A percentile compares a stretch with the other conserved stretches of the same genome.
These are phyloP conservation scores for Moesziomyces parantarcticus DNA, from an alignment of 1,284 basidiomycete genomes.

Conservation along the genomic window DNA sequence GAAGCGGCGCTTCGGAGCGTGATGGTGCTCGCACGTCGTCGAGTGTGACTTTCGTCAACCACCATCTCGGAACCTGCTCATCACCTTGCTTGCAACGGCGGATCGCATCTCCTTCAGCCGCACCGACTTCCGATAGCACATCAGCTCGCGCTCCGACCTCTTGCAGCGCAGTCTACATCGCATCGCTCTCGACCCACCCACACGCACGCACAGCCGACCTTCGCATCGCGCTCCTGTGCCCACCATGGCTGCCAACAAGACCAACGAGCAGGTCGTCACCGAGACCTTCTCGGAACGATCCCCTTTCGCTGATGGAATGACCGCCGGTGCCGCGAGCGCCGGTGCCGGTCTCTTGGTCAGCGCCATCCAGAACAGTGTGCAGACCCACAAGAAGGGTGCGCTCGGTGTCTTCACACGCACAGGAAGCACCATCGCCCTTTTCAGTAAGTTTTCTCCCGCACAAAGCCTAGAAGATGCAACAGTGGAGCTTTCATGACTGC, in stretches of 20 bases:
- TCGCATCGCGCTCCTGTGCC: background rate
- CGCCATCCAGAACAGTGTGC: constrained; percentile 64
- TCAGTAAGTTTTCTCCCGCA: constrained; percentile 69
- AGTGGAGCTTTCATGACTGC: no score
- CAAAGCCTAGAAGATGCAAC: background rate
- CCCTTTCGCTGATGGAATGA: constrained; percentile 55
- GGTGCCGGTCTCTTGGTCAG: constrained; percentile 61
- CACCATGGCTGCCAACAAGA: constrained; percentile 35
- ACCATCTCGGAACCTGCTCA: background rate
- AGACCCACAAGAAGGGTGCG: constrained; percentile 81
- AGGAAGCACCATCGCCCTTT: constrained; percentile 82
- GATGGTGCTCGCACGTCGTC: background rate
- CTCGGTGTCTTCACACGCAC: constrained; percentile 83
- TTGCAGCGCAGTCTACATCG: background rate
- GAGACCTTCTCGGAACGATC: constrained; percentile 56
- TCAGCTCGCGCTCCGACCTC: background rate
- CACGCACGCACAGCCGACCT: background rate
- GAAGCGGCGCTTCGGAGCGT: background rate
- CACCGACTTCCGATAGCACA: background rate
- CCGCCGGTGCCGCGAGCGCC: constrained; percentile 46
- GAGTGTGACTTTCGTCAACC: background rate
- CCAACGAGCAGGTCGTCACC: constrained; percentile 41
- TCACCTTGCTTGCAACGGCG: background rate
- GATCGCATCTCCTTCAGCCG: background rate
- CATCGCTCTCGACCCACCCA: background rate